phyloP scores from a whole-genome alignment of 257 asterid species.

The Lithospermum erythrorhizon region DNA sequence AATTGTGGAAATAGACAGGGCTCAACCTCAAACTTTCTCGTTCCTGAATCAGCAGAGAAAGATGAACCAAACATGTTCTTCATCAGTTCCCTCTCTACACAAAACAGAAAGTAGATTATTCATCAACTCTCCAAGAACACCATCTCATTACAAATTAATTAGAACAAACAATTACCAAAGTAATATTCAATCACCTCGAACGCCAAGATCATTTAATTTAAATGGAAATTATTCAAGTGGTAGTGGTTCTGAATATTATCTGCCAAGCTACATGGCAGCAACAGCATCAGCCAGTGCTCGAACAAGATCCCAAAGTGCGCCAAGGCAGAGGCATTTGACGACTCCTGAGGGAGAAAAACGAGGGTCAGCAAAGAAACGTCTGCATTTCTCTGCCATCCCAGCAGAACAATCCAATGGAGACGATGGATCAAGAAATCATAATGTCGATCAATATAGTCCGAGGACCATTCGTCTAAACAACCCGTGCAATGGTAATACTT shows the following conservation, averaged over 20 bases:
- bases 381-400: slow-evolving; percentile 27
- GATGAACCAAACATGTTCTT: slow-evolving; percentile 10
- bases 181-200: slow-evolving; percentile 22
- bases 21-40: slow-evolving; percentile 22
- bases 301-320: slow-evolving; percentile 47
- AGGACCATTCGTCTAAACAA: not conserved
- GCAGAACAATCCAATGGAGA: not conserved
- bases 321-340: slow-evolving; percentile 33
- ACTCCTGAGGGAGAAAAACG: slow-evolving; percentile 39
- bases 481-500: not conserved
- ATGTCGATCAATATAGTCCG: slow-evolving; percentile 2
- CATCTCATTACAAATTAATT: slow-evolving; percentile 21
- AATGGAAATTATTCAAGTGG: slow-evolving; percentile 16
- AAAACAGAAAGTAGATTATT: slow-evolving; percentile 10
- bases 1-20: slow-evolving; percentile 40
- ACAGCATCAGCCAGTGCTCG: slow-evolving; percentile 75
- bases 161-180: slow-evolving; percentile 5
- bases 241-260: slow-evolving; percentile 8
- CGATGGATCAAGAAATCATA: not conserved
- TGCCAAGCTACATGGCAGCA: slow-evolving; percentile 65
- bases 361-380: slow-evolving; percentile 40
- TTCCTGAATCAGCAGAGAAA: slow-evolving; percentile 8
- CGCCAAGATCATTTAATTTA: slow-evolving; percentile 25
- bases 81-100: slow-evolving; percentile 14
- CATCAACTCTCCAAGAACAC: slow-evolving; percentile 23